These are phyloP conservation scores for Beauveria rudraprayagi DNA, from an alignment of 2,329 filamentous ascomycete species.

Conservation along the genomic window DNA sequence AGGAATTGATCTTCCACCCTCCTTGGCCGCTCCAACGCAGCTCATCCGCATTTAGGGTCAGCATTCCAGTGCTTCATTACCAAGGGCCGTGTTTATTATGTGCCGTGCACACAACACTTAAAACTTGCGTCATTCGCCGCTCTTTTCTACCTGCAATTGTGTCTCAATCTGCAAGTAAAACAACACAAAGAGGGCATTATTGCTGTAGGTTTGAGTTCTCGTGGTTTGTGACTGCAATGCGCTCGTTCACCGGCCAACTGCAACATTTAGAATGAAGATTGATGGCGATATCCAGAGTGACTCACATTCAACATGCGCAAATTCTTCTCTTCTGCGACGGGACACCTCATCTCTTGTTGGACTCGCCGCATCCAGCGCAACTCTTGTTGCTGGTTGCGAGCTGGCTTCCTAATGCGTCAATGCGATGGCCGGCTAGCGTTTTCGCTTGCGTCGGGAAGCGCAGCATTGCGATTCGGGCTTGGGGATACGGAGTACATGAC, in stretches of 20 bases:
- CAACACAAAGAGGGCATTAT: background rate
- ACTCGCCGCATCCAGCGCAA: background rate
- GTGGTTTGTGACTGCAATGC: background rate
- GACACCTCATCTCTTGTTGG: no score
- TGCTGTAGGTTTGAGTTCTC: background rate
- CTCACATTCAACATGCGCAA: background rate
- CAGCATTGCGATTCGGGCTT: background rate
- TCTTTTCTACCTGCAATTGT: background rate
- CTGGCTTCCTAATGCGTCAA: slow-evolving; percentile 1
- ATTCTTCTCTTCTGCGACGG: no score
- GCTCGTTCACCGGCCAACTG: background rate
- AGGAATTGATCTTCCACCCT: background rate
- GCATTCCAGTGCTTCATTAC: background rate
- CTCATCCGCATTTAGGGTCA: background rate
- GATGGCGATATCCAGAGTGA: background rate
- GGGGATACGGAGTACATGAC: background rate
- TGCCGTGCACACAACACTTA: no score
- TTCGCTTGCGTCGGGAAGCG: background rate
- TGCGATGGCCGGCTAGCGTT: background rate
- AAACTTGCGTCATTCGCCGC: no score
- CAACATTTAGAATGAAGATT: background rate
- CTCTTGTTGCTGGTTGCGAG: background rate
- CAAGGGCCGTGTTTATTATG: background rate
- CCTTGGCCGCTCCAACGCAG: background rate
- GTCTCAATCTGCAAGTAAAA: background rate